Conservation (phyloP, 2,329 filamentous ascomycete species). For the Pyrenochaeta sp. region DNA sequence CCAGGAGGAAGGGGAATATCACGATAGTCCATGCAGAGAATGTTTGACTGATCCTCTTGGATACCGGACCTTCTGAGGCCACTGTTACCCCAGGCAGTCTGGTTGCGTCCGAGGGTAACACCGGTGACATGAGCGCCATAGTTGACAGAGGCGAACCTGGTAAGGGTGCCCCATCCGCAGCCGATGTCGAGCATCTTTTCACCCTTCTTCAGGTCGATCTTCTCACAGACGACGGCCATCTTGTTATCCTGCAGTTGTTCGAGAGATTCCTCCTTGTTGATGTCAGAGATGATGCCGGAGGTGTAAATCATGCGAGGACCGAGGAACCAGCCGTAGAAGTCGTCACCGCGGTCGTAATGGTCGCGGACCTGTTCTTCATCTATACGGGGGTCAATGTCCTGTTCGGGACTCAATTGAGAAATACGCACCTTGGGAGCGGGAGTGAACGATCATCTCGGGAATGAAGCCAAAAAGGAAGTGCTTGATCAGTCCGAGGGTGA, state of each 20-base stretch:
- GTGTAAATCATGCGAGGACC: constrained; percentile 99
- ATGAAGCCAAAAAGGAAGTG: constrained; percentile 88
- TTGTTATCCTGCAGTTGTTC: constrained; percentile 99
- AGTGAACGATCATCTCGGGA: constrained; percentile 91
- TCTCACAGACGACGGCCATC: constrained; percentile 91
- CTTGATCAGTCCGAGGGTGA: constrained; percentile 85
- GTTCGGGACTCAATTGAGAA: too few species aligned
- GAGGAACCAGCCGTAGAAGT: constrained; percentile 98
- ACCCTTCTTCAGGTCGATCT: constrained; percentile 82
- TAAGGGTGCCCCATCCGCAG: constrained; percentile 96
- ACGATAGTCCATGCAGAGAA: constrained; percentile 96
- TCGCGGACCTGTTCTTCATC: constrained; percentile 98
- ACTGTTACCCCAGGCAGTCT: constrained; percentile 95
- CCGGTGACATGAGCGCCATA: constrained; percentile 87
- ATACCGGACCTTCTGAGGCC: constrained; percentile 84
- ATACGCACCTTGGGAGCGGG: constrained; percentile 77
- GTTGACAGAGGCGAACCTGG: constrained; percentile 90
- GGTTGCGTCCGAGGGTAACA: constrained; percentile 93
- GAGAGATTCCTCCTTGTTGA: constrained; percentile 84
- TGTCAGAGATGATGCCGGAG: constrained; percentile 89
- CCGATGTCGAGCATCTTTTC: constrained; percentile 92
- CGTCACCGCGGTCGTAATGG: constrained; percentile 97
- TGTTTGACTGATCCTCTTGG: constrained; percentile 84
- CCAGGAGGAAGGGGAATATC: constrained; percentile 83
- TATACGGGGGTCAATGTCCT: too few species aligned